These are phyloP conservation scores for Neospora caninum DNA, from an alignment of 169 alveolate species.

Conservation along the genomic window DNA sequence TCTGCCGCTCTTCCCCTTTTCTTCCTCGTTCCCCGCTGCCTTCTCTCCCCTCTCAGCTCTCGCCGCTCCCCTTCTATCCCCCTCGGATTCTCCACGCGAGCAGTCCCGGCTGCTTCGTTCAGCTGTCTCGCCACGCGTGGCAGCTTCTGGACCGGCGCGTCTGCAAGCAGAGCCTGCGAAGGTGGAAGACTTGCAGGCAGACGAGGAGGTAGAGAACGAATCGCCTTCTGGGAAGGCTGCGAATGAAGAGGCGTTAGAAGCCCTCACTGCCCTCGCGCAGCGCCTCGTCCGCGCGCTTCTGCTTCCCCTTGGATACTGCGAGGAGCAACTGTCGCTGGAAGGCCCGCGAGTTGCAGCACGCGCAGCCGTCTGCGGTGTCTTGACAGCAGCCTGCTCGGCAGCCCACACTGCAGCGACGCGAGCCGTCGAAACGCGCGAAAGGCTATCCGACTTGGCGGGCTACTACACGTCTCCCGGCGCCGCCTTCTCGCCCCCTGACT, in stretches of 20 bases:
- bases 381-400: neutral
- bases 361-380: neutral
- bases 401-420: neutral
- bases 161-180: too few species aligned
- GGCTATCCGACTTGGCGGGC: conserved; percentile 8
- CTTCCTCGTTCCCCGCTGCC: too few species aligned
- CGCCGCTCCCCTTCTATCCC: too few species aligned
- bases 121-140: too few species aligned
- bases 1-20: too few species aligned
- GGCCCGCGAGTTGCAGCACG: neutral
- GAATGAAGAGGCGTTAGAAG: neutral
- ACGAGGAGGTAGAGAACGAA: too few species aligned
- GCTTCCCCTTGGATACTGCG: neutral
- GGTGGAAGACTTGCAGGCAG: too few species aligned
- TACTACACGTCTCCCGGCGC: neutral
- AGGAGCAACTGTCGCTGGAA: neutral
- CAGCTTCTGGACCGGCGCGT: too few species aligned
- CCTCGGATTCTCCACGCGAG: too few species aligned
- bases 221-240: too few species aligned
- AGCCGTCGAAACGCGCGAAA: neutral
- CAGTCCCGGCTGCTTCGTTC: too few species aligned
- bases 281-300: neutral
- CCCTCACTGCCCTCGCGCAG: neutral
- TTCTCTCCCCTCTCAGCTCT: too few species aligned
- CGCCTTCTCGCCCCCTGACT: neutral